A percentile compares a stretch with the other conserved stretches of the same genome.
phyloP scores from a whole-genome alignment of 169 alveolate genomes.

The Plasmodium knowlesi region DNA sequence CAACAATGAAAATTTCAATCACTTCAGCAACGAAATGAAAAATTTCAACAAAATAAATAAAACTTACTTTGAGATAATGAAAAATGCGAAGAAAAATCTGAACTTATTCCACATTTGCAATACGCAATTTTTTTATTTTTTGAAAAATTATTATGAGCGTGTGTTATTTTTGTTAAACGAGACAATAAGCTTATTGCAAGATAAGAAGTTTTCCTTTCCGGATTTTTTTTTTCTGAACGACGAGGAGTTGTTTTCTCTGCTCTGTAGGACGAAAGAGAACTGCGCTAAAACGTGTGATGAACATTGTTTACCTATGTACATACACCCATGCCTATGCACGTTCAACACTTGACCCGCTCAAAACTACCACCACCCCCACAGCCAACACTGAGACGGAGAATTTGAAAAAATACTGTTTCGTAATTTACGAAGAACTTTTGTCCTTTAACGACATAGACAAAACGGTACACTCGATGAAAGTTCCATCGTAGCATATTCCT shows the following conservation, averaged over 20 bases:
- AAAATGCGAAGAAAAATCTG: constrained; percentile 56
- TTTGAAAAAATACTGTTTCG: constrained; percentile 60
- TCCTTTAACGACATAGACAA: constrained; percentile 66
- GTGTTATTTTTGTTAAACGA: constrained; percentile 31
- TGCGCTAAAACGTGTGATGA: neutral
- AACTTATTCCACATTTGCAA: constrained; percentile 36
- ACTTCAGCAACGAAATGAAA: constrained; percentile 64
- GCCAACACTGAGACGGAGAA: constrained; percentile 47
- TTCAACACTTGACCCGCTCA: neutral
- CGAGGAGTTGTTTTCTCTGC: constrained; percentile 44
- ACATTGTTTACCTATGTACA: neutral
- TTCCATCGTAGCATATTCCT: neutral
- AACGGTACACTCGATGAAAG: constrained; percentile 16
- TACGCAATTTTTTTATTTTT: constrained; percentile 54
- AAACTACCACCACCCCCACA: neutral
- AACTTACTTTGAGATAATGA: constrained; percentile 71
- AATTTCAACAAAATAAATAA: constrained; percentile 67
- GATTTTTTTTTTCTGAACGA: constrained; percentile 65
- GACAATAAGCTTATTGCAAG: constrained; percentile 54
- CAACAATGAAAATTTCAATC: constrained; percentile 51
- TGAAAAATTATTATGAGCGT: constrained; percentile 59
- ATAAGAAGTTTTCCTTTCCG: constrained; percentile 61
- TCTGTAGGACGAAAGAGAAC: constrained; percentile 5
- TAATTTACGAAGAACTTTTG: constrained; percentile 64
- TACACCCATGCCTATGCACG: neutral